A percentile compares a stretch with the other conserved stretches of the same genome.
These are phyloP conservation scores for Fusarium newnesense DNA, from an alignment of 2,329 filamentous ascomycete genomes.

Conservation along the genomic window DNA sequence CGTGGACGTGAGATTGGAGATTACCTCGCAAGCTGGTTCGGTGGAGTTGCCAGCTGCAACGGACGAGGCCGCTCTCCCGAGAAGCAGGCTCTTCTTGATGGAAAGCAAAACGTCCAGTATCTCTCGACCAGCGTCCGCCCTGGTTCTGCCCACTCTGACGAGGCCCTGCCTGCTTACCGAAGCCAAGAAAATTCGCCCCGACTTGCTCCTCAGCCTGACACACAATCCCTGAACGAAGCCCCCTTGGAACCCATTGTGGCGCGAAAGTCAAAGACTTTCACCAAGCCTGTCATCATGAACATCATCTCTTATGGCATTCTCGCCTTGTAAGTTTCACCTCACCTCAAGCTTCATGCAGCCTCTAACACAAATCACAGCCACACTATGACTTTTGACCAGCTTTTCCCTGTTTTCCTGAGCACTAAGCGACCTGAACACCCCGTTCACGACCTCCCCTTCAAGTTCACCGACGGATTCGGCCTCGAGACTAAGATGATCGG, in stretches of 20 bases:
- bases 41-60: conserved; percentile 46
- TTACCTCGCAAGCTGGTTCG: conserved; percentile 67
- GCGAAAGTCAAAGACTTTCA: conserved; percentile 71
- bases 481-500: conserved; percentile 87
- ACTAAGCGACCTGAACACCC: conserved; percentile 64
- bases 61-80: conserved; percentile 58
- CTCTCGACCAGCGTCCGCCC: conserved; percentile 24
- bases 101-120: conserved; percentile 73
- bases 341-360: background rate
- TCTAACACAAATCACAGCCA: conserved; percentile 68
- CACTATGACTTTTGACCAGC: conserved; percentile 95
- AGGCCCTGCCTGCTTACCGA: conserved; percentile 75
- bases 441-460: conserved; percentile 77
- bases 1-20: conserved; percentile 80
- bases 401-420: conserved; percentile 92
- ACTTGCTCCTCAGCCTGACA: conserved; percentile 49
- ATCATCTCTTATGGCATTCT: conserved; percentile 92
- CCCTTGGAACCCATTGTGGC: conserved; percentile 29
- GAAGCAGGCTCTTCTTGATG: conserved; percentile 71
- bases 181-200: conserved; percentile 67
- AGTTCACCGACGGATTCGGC: conserved; percentile 87
- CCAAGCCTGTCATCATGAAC: conserved; percentile 83
- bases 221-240: conserved; percentile 23
- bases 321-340: conserved; percentile 80
- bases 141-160: conserved; percentile 44